These are phyloP conservation scores for Kwoniella heveanensis DNA, from an alignment of 768 basidiomycete genomes.

Conservation along the genomic window DNA sequence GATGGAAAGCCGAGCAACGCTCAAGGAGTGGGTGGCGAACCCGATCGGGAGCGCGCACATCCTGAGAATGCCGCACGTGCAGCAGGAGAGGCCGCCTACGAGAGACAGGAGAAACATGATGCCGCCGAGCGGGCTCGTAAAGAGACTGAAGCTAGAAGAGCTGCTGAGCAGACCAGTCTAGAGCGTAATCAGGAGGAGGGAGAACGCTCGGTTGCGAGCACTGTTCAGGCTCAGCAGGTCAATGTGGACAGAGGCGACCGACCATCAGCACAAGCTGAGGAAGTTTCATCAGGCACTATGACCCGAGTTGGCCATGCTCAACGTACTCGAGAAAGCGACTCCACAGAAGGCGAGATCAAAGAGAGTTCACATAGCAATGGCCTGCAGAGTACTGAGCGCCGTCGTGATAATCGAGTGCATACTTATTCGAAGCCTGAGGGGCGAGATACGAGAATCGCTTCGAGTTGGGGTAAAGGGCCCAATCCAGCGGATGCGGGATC, in stretches of 20 bases:
- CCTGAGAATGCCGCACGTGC: neutral
- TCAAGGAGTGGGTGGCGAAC: no score
- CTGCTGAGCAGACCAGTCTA: neutral
- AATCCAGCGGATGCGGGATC: neutral
- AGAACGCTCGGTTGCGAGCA: no score
- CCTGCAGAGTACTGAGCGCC: no score
- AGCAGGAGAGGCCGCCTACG: neutral
- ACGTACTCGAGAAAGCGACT: neutral
- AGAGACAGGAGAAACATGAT: neutral
- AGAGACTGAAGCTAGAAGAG: neutral
- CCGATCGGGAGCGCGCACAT: no score
- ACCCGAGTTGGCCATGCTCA: neutral
- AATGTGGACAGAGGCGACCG: no score
- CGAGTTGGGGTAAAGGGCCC: neutral
- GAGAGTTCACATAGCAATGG: no score
- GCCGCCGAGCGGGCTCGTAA: neutral
- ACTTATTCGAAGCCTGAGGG: neutral
- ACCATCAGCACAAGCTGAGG: neutral
- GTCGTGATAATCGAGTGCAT: neutral
- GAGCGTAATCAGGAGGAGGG: no score
- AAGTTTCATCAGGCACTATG: neutral
- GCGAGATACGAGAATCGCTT: neutral
- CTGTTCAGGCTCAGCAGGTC: no score
- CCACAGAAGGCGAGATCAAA: no score
- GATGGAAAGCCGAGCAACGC: no score